Conservation (phyloP, 2,329 filamentous ascomycete genomes). For the Pseudogymnoascus sp. region DNA sequence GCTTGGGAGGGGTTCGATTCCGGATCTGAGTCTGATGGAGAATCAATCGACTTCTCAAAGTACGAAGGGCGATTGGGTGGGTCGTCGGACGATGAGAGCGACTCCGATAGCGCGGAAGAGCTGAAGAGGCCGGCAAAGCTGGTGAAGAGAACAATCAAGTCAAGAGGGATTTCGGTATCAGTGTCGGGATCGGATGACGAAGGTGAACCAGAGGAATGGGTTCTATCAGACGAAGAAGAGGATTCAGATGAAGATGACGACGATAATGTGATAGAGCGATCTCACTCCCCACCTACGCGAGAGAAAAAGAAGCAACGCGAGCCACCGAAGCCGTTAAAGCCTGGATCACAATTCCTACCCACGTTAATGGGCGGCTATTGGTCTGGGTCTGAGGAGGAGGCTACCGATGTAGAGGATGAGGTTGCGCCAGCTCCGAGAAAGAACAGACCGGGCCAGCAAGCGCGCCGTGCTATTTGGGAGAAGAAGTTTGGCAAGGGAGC, state of each 20-base stretch:
- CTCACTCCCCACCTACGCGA: constrained; percentile 11
- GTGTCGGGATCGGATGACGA: constrained; percentile 11
- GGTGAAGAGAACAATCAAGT: constrained; percentile 10
- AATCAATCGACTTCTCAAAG: constrained; percentile 17
- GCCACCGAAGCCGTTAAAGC: constrained; percentile 13
- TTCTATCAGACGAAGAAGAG: background rate
- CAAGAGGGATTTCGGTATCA: constrained; percentile 7
- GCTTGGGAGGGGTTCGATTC: constrained; percentile 16
- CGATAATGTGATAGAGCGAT: constrained; percentile 8
- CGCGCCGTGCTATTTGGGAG: constrained; percentile 72
- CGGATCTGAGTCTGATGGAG: constrained; percentile 15
- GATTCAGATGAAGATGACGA: constrained; percentile 17
- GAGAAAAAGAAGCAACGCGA: constrained; percentile 19
- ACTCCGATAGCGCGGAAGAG: constrained; percentile 20
- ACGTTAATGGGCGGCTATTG: constrained; percentile 74
- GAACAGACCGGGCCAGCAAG: constrained; percentile 69
- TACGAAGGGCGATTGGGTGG: constrained; percentile 26
- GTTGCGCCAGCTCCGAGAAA: constrained; percentile 53
- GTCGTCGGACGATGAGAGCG: constrained; percentile 27
- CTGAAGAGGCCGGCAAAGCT: constrained; percentile 15
- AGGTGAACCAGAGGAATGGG: constrained; percentile 9
- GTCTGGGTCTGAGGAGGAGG: constrained; percentile 61
- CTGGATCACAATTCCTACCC: constrained; percentile 58
- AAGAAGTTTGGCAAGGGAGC: constrained; percentile 70
- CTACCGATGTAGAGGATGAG: constrained; percentile 57